Evolutionary conservation across 2,329 filamentous ascomycete genomes (phyloP).

Genomic region (Aspergillus tamarii): DNA sequence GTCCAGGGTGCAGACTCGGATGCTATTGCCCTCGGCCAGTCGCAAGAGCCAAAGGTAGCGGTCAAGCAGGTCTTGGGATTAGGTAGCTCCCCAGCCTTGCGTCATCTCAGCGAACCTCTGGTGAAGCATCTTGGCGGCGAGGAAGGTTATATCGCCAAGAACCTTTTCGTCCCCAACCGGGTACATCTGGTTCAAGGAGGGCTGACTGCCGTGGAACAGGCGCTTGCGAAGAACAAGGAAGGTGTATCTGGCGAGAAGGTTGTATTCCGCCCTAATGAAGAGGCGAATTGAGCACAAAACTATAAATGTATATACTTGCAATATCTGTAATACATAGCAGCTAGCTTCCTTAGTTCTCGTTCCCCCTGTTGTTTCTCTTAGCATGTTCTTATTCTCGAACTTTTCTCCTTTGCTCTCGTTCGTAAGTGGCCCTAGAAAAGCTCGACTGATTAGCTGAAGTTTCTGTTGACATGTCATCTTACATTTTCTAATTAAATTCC

Average conservation of each 20-base stretch:
- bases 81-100: slow-evolving; percentile 29
- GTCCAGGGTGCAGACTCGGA: slow-evolving; percentile 1
- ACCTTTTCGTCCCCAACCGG: slow-evolving; percentile 33
- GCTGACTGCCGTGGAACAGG: slow-evolving; percentile 24
- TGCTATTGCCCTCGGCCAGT: not conserved
- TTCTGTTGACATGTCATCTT: too few species aligned
- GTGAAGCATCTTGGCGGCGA: slow-evolving; percentile 23
- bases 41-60: slow-evolving; percentile 15
- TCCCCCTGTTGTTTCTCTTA: too few species aligned
- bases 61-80: slow-evolving; percentile 25
- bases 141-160: slow-evolving; percentile 36
- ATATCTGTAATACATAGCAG: too few species aligned
- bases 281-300: not conserved
- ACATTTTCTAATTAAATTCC: too few species aligned
- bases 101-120: slow-evolving; percentile 35
- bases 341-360: too few species aligned
- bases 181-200: slow-evolving; percentile 32
- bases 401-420: too few species aligned
- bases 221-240: slow-evolving; percentile 21
- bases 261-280: slow-evolving; percentile 16
- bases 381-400: too few species aligned
- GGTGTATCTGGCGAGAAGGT: slow-evolving; percentile 26
- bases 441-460: too few species aligned
- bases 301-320: too few species aligned
- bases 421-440: too few species aligned